A percentile compares a stretch with the other conserved stretches of the same genome.
phyloP scores from a whole-genome alignment of 2,329 filamentous ascomycete species.

The Purpureocillium takamizusanense region DNA sequence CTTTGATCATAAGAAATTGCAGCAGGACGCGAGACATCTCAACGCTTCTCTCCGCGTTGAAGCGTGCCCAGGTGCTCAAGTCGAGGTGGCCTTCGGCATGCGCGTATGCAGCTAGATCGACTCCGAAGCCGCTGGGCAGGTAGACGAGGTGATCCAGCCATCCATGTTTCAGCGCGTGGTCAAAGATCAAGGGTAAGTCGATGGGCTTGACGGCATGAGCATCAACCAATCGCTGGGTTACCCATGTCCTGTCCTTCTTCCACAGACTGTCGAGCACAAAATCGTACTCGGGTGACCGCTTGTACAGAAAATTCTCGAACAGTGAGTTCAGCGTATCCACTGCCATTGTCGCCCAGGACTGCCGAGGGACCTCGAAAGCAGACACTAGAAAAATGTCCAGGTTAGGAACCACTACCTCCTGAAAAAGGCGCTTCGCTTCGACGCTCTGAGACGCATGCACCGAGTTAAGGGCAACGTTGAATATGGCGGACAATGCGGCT shows the following conservation, averaged over 20 bases:
- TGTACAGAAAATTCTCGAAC: constrained; percentile 76
- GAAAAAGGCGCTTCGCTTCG: constrained; percentile 57
- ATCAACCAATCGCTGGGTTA: constrained; percentile 69
- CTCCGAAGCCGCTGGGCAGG: constrained; percentile 71
- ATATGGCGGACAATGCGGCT: constrained; percentile 66
- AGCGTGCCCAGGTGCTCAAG: constrained; percentile 70
- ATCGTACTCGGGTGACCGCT: constrained; percentile 67
- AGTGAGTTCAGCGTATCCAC: constrained; percentile 67
- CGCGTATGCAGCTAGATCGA: constrained; percentile 79
- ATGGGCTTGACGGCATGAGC: constrained; percentile 69
- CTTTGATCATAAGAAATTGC: constrained; percentile 79
- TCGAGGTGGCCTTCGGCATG: constrained; percentile 76
- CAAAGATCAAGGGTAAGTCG: constrained; percentile 32
- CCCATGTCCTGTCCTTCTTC: constrained; percentile 84
- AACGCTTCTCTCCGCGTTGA: constrained; percentile 55
- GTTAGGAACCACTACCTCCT: constrained; percentile 61
- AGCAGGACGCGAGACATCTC: constrained; percentile 64
- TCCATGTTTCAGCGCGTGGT: constrained; percentile 66
- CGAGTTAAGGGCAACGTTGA: constrained; percentile 54
- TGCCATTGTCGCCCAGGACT: constrained; percentile 65
- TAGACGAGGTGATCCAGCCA: constrained; percentile 80
- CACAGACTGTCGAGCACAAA: constrained; percentile 89
- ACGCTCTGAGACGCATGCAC: constrained; percentile 51
- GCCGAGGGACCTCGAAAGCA: constrained; percentile 64
- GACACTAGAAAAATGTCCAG: constrained; percentile 73